Base-by-base conservation (phyloP, 208 protist genomes). In the Borovskyia barvae region DNA sequence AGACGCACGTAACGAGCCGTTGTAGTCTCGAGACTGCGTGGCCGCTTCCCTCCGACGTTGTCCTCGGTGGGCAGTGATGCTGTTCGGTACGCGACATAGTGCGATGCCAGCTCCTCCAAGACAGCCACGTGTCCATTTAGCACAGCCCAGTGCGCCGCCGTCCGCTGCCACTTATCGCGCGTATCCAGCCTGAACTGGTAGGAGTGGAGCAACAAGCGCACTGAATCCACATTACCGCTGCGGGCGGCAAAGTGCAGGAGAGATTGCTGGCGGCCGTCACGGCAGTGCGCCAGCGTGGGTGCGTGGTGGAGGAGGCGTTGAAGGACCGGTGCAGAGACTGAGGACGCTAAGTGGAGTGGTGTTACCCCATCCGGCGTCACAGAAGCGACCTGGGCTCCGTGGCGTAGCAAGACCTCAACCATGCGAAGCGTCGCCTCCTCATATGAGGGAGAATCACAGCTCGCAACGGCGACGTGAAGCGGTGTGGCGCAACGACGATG, bases 81-180 rank as follows among this genome's bases (percentile, higher is more conserved):
- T 14, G 17, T 17, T 19, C 41, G 20, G 2, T 22, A 50, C 35
- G 36, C 37, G 11, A 17, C 19, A 19, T 22, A 59, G 30, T 59
- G 35, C 14, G 55, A 29, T 5, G 32, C 24, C 69, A 88, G 75
- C 25, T 39, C 61, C 36, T 57, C 47, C 40, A 88, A 62, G 15
- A 75, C 68, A 5, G 6, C 40, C 22, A 41, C 15, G 41, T 88
- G 74, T 0, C 57, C 58, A 46, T 88, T 80, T 14, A 88, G 52
- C 17, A 69, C 66, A 0, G 81, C 81, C 81, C 81, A 88, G 61
- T 88, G 81, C 39, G 53, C 77, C 9, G 81, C 46, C 9, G 74
- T 82, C 28, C 81, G 81, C 68, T 88, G 81, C 81, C 81, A 88
- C 64, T 80, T 82, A 36, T 88, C 81, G 6, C 81, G 62, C 11